These are phyloP conservation scores for Saccharomyces hybrid DNA, from an alignment of 1,139 yeast genomes.

Conservation along the genomic window DNA sequence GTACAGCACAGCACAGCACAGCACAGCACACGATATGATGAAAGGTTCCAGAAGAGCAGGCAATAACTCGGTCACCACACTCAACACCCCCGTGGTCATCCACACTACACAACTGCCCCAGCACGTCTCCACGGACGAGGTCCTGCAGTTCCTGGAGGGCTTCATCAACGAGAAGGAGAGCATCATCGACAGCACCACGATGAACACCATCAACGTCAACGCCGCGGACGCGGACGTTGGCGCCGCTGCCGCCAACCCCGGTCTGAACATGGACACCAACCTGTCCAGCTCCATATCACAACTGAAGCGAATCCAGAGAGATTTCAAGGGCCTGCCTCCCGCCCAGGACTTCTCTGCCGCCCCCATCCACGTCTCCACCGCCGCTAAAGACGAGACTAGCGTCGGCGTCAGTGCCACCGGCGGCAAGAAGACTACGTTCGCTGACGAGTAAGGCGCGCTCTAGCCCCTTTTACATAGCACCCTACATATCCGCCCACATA, in stretches of 20 bases:
- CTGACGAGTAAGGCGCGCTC: background rate
- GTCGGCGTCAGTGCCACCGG: constrained; percentile 1
- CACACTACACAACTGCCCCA: constrained; percentile 30
- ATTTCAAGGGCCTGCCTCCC: constrained; percentile 69
- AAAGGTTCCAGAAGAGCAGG: constrained; percentile 37
- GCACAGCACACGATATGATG: constrained; percentile 22
- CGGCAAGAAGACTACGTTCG: background rate
- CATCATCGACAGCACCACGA: constrained; percentile 12
- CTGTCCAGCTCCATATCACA: constrained; percentile 45
- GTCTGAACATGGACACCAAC: constrained; percentile 17
- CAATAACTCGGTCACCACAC: constrained; percentile 34
- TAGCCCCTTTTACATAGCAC: background rate
- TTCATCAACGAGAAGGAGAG: constrained; percentile 36
- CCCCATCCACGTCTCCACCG: constrained; percentile 16
- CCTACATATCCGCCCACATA: constrained; percentile 1
- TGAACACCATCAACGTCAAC: constrained; percentile 7
- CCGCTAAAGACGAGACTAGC: background rate
- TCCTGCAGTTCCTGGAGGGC: constrained; percentile 39
- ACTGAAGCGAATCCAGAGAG: constrained; percentile 60
- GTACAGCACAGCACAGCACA: background rate
- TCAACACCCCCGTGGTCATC: constrained; percentile 46
- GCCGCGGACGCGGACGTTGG: constrained; percentile 4
- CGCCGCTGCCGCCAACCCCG: constrained; percentile 4
- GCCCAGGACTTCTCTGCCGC: constrained; percentile 26
- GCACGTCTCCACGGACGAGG: constrained; percentile 36